Percentiles rank a stretch among this genome's conserved stretches.
Evolutionary conservation across 768 basidiomycete species (phyloP).

Genomic region (Gymnopilus junonius): DNA sequence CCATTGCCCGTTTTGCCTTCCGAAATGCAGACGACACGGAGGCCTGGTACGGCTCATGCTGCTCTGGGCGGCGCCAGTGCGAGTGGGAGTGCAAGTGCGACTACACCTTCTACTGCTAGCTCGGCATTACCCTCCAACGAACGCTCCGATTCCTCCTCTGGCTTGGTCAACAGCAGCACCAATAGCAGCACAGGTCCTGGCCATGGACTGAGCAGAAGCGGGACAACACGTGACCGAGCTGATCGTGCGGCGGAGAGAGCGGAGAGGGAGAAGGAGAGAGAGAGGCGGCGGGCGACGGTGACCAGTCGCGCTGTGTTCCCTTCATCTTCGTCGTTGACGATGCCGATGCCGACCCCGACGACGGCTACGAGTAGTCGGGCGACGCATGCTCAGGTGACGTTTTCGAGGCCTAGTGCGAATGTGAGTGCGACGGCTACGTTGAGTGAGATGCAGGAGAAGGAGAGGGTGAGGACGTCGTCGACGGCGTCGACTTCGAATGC

Average conservation of each 20-base stretch:
- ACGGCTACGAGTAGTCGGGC: conserved; percentile 51
- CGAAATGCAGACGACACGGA: conserved; percentile 41
- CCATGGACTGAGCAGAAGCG: background rate
- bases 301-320: conserved; percentile 56
- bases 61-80: background rate
- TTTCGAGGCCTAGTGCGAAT: conserved; percentile 62
- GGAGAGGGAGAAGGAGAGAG: background rate
- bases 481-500: conserved; percentile 12
- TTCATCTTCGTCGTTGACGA: conserved; percentile 49
- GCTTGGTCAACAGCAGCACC: background rate
- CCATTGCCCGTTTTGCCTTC: conserved; percentile 65
- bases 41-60: background rate
- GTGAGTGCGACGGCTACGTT: conserved; percentile 56
- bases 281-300: conserved; percentile 25
- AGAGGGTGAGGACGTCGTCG: conserved; percentile 32
- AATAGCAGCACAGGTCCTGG: background rate
- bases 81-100: background rate
- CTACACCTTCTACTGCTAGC: background rate
- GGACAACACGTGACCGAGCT: conserved; percentile 13
- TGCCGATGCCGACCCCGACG: conserved; percentile 63
- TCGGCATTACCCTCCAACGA: background rate
- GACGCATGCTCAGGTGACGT: conserved; percentile 55
- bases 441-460: conserved; percentile 52
- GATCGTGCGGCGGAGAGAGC: background rate
- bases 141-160: background rate